Conservation (phyloP, 176 grass and related monocot genomes). For the Panicum miliaceum region DNA sequence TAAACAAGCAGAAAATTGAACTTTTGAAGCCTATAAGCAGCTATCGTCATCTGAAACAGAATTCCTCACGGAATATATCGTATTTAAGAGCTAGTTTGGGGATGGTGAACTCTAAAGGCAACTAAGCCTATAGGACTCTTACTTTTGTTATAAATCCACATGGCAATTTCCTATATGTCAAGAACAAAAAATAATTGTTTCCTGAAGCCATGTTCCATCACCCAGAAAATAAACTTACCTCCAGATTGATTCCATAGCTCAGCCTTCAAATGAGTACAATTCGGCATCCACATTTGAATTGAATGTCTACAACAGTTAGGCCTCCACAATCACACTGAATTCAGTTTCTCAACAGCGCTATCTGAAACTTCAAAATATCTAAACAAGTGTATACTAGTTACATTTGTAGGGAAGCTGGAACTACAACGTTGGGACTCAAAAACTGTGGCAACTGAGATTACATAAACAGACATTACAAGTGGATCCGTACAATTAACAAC, state of each 20-base stretch:
- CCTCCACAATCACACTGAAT: conserved; percentile 20
- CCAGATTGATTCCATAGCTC: not conserved
- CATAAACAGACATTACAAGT: conserved; percentile 44
- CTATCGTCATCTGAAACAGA: too few species aligned
- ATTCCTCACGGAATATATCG: too few species aligned
- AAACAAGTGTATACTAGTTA: conserved; percentile 36
- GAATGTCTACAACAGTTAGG: not conserved
- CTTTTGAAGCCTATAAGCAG: not conserved
- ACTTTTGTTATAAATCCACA: not conserved
- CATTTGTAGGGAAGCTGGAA: conserved; percentile 32
- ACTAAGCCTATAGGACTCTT: not conserved
- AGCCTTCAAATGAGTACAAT: not conserved
- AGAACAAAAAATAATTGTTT: not conserved
- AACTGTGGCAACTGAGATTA: conserved; percentile 23
- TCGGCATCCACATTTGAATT: not conserved
- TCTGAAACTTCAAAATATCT: not conserved
- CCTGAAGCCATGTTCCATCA: not conserved
- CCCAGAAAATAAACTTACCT: not conserved
- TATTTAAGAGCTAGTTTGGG: not conserved
- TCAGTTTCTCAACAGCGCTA: not conserved
- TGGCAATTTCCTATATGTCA: not conserved
- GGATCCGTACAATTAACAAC: conserved; percentile 21
- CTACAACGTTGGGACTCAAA: conserved; percentile 20
- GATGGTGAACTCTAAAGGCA: not conserved
- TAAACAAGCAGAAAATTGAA: not conserved